These are phyloP conservation scores for Lobosporangium transversale DNA, from an alignment of 192 early-diverging fungal genomes.

Conservation along the genomic window DNA sequence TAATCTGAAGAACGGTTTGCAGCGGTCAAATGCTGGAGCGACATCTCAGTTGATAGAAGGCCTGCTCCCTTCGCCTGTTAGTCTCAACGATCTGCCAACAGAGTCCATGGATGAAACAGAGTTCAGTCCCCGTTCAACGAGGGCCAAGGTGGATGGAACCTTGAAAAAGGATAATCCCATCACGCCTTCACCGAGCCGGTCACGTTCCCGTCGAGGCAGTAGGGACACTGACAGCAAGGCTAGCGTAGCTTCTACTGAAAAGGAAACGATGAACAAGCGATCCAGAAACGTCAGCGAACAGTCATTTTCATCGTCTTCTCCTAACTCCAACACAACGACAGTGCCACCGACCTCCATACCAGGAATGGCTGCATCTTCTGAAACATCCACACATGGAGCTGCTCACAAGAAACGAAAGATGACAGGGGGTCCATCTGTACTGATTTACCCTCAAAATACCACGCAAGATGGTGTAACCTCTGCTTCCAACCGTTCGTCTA, in stretches of 20 bases:
- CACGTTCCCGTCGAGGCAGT: slow-evolving; percentile 48
- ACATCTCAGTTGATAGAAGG: slow-evolving; percentile 1
- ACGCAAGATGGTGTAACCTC: background rate
- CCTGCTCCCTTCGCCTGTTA: slow-evolving; percentile 32
- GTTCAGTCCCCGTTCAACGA: slow-evolving; percentile 40
- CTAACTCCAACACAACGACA: background rate
- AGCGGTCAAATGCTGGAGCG: slow-evolving; percentile 4
- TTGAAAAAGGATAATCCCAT: slow-evolving; percentile 35
- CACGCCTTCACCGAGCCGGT: background rate
- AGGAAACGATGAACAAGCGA: slow-evolving; percentile 12
- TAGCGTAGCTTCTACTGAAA: background rate
- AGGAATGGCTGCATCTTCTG: background rate
- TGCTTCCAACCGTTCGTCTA: slow-evolving; percentile 13
- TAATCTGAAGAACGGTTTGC: slow-evolving; percentile 31
- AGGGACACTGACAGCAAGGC: slow-evolving; percentile 26
- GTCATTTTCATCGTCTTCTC: slow-evolving; percentile 4
- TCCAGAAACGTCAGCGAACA: slow-evolving; percentile 21
- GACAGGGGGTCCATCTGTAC: background rate
- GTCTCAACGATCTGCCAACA: slow-evolving; percentile 23
- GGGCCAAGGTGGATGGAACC: slow-evolving; percentile 16
- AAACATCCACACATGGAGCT: background rate
- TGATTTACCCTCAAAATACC: slow-evolving; percentile 2
- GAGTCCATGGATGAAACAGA: slow-evolving; percentile 40
- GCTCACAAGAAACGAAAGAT: slow-evolving; percentile 20
- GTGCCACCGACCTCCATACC: background rate